A percentile compares a stretch with the other conserved stretches of the same genome.
phyloP scores from a whole-genome alignment of 2,329 filamentous ascomycete genomes.

The Talaromyces sp. region DNA sequence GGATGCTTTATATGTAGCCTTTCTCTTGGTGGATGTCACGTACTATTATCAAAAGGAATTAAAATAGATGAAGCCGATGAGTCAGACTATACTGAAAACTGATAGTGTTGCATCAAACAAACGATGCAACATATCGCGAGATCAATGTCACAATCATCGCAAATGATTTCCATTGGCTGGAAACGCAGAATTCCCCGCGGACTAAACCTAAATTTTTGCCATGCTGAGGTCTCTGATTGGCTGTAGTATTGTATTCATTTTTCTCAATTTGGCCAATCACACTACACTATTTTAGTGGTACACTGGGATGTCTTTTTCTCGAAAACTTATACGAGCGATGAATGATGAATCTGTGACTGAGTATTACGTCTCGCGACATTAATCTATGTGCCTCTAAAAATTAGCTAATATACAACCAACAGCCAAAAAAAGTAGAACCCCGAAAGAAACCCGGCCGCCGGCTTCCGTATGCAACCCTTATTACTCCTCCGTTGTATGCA shows the following conservation, averaged over 20 bases:
- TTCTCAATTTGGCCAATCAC: not conserved
- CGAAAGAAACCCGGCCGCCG: not conserved
- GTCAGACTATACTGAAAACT: not conserved
- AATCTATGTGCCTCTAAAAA: not conserved
- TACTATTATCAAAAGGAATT: not conserved
- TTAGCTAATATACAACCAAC: slow-evolving; percentile 7
- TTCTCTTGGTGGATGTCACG: not conserved
- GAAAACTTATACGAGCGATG: not conserved
- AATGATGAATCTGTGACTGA: not conserved
- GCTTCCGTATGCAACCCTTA: not conserved
- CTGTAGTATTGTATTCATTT: not conserved
- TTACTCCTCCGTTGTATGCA: not conserved
- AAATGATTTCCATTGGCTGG: not conserved
- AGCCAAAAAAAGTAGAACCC: not conserved
- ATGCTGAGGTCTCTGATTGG: not conserved
- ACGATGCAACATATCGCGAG: not conserved
- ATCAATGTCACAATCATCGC: not conserved
- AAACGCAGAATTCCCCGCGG: not conserved
- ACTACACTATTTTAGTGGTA: not conserved
- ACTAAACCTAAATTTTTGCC: not conserved
- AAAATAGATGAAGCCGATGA: not conserved
- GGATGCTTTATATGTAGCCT: not conserved
- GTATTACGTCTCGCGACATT: not conserved
- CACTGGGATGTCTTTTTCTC: not conserved
- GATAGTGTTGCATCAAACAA: not conserved